These are phyloP conservation scores for Ogataea saltuana DNA, from an alignment of 805 yeast genomes.

Conservation along the genomic window DNA sequence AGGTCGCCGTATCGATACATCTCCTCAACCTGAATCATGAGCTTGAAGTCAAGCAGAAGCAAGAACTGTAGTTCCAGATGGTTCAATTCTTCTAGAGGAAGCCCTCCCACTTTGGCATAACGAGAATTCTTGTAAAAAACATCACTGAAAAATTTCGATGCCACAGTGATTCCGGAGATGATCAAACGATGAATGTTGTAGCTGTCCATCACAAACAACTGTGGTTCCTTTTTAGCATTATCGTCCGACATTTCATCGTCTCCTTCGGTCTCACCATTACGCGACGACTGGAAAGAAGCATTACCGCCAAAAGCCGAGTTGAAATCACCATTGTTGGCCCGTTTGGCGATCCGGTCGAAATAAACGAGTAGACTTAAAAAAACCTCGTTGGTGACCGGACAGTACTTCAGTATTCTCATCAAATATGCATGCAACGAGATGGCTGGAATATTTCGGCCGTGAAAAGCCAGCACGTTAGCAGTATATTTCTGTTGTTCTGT, in stretches of 20 bases:
- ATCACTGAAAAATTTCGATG: conserved; percentile 92
- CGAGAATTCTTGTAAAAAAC: conserved; percentile 92
- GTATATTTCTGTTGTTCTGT: conserved; percentile 47
- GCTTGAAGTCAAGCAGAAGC: conserved; percentile 77
- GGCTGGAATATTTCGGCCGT: conserved; percentile 96
- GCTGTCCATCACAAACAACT: conserved; percentile 91
- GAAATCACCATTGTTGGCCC: conserved; percentile 58
- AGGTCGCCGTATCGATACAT: conserved; percentile 88
- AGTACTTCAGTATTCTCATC: conserved; percentile 87
- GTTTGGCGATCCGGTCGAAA: conserved; percentile 89
- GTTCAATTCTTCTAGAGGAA: conserved; percentile 90
- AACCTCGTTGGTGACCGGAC: conserved; percentile 98
- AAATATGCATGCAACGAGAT: conserved; percentile 87
- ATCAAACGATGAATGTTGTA: conserved; percentile 92
- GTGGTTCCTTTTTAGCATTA: conserved; percentile 38
- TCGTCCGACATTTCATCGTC: conserved; percentile 26
- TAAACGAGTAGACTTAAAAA: conserved; percentile 87
- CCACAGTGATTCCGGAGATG: conserved; percentile 92
- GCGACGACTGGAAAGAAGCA: conserved; percentile 7
- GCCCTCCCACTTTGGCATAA: conserved; percentile 94
- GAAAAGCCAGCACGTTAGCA: conserved; percentile 82
- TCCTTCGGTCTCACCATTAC: conserved; percentile 21
- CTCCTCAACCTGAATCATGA: conserved; percentile 88
- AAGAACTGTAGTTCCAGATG: conserved; percentile 89
- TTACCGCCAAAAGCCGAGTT: conserved; percentile 24